A percentile compares a stretch with the other conserved stretches of the same genome.
Evolutionary conservation across 139 green algal species (phyloP).

Genomic region (Micractinium sp.): DNA sequence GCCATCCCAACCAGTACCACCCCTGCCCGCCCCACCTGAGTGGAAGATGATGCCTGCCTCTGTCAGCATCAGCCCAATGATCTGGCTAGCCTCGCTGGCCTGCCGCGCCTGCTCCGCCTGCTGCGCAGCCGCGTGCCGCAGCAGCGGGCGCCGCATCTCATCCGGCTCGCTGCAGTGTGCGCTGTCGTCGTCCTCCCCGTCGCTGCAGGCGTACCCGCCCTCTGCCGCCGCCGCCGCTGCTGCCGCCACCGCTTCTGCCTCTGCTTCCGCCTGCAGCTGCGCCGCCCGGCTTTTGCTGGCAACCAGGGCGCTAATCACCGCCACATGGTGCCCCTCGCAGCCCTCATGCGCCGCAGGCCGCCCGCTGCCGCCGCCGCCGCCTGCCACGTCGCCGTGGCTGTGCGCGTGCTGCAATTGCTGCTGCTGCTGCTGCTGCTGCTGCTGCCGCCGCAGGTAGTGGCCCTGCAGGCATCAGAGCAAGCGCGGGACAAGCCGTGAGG

Average conservation of each 20-base stretch:
- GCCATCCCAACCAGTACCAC: too few relatives aligned
- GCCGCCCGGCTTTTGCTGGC: background rate
- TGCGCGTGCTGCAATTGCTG: slow-evolving; percentile 1
- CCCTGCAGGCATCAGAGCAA: background rate
- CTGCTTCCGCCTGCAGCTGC: background rate
- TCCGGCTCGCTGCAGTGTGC: background rate
- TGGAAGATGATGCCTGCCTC: slow-evolving; percentile 56
- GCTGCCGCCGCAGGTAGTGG: background rate
- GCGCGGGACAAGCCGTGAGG: background rate
- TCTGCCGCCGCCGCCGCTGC: background rate
- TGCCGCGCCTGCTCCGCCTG: background rate
- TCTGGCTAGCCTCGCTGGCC: background rate
- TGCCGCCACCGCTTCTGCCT: background rate
- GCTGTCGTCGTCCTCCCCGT: background rate
- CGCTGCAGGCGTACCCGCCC: background rate
- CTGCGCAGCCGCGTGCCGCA: background rate
- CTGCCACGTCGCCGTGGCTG: too few relatives aligned
- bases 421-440: background rate
- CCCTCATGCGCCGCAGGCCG: background rate
- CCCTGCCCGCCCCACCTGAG: slow-evolving; percentile 3
- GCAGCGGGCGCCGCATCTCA: background rate
- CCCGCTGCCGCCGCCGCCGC: background rate
- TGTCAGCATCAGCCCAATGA: slow-evolving; percentile 24
- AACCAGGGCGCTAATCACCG: background rate
- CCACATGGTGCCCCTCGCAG: background rate